Evolutionary conservation across 2,329 filamentous ascomycete species (phyloP).

Genomic region (Arachnomyces sp.): DNA sequence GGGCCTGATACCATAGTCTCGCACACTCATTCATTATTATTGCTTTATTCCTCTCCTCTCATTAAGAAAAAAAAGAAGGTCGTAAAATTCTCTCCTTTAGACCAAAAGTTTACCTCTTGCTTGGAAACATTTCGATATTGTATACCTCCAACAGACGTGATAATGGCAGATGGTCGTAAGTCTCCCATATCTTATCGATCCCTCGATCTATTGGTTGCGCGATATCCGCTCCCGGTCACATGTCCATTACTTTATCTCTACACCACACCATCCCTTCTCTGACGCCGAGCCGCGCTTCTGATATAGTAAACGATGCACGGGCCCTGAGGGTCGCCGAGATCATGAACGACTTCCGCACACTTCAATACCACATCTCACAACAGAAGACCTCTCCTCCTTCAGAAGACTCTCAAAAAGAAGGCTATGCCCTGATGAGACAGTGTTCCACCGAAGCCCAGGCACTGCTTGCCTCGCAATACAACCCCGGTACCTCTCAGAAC

Average conservation of each 20-base stretch:
- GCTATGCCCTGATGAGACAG: slow-evolving; percentile 51
- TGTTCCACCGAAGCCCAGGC: slow-evolving; percentile 49
- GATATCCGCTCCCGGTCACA: slow-evolving; percentile 1
- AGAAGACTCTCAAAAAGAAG: slow-evolving; percentile 52
- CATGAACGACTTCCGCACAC: slow-evolving; percentile 56
- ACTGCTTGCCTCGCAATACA: slow-evolving; percentile 49
- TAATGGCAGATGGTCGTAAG: slow-evolving; percentile 54
- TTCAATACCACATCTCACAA: slow-evolving; percentile 52
- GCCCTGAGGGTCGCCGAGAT: slow-evolving; percentile 57
- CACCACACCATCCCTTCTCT: not conserved
- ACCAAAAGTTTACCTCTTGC: no score
- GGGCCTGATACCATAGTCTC: no score
- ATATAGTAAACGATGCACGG: slow-evolving; percentile 55
- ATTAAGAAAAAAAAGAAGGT: no score
- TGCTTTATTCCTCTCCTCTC: not conserved
- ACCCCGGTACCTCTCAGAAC: slow-evolving; percentile 32
- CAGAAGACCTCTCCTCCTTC: slow-evolving; percentile 44
- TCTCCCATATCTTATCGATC: slow-evolving; percentile 8
- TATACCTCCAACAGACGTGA: slow-evolving; percentile 10
- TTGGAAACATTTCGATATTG: not conserved
- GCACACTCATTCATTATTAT: not conserved
- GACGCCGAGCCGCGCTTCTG: slow-evolving; percentile 1
- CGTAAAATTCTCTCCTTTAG: no score
- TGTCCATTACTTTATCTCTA: not conserved
- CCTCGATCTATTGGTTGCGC: not conserved